Evolutionary conservation across 805 yeast species (phyloP).

Genomic region (Hanseniaspora valbyensis): DNA sequence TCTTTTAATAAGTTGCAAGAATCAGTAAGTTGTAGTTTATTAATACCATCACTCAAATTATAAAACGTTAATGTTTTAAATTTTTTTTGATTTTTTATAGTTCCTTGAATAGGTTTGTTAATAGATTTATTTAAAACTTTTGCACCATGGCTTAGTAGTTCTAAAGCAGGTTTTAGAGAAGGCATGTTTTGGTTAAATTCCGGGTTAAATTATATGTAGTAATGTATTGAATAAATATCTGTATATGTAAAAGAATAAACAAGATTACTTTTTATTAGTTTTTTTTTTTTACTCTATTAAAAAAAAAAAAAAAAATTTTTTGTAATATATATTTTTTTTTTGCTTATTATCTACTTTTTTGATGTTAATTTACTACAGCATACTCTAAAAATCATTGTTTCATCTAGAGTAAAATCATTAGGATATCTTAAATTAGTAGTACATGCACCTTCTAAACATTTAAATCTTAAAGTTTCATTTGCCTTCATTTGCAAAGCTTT

Average conservation of each 20-base stretch:
- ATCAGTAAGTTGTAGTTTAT: slow-evolving; percentile 45
- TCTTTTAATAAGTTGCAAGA: slow-evolving; percentile 24
- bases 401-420: slow-evolving; percentile 37
- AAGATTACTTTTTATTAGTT: background rate
- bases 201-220: no score
- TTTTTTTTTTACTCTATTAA: background rate
- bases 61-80: slow-evolving; percentile 71
- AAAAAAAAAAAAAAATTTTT: slow-evolving; percentile 1
- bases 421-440: slow-evolving; percentile 27
- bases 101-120: slow-evolving; percentile 43
- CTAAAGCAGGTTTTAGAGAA: slow-evolving; percentile 1
- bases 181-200: slow-evolving; percentile 2
- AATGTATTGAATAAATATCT: no score
- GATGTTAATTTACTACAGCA: slow-evolving; percentile 29
- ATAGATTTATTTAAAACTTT: slow-evolving; percentile 11
- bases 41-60: slow-evolving; percentile 66
- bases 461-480: background rate
- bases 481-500: slow-evolving; percentile 30
- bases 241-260: no score
- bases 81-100: slow-evolving; percentile 60
- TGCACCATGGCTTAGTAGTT: background rate
- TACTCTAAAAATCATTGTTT: slow-evolving; percentile 46
- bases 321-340: no score
- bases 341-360: slow-evolving; percentile 8
- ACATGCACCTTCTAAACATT: slow-evolving; percentile 58